Conservation (phyloP, 2,329 filamentous ascomycete species). For the Aspergillus pseudonomiae region DNA sequence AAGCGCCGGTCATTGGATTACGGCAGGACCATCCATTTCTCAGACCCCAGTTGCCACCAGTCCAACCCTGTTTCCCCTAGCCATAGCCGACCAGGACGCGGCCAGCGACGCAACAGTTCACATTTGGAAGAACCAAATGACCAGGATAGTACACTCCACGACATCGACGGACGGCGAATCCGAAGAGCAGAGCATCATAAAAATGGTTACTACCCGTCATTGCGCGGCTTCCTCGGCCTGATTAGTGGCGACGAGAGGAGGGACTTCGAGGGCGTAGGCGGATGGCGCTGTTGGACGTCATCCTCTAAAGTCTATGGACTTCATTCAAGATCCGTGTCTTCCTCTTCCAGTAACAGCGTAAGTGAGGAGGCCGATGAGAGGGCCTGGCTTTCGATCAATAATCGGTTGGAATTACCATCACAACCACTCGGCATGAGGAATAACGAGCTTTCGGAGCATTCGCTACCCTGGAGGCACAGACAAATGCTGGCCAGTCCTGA, state of each 20-base stretch:
- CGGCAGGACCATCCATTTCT: conserved; percentile 9
- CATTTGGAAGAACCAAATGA: conserved; percentile 6
- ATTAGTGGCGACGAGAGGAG: conserved; percentile 39
- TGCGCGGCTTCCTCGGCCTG: conserved; percentile 27
- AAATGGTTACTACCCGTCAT: conserved; percentile 16
- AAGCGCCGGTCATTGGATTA: conserved; percentile 30
- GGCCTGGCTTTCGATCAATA: conserved; percentile 43
- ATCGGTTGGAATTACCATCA: conserved; percentile 41
- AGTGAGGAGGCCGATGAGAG: conserved; percentile 36
- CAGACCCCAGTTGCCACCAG: conserved; percentile 9
- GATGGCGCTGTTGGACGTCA: conserved; percentile 37
- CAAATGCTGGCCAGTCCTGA: conserved; percentile 6
- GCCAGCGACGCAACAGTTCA: conserved; percentile 13
- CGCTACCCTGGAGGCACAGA: conserved; percentile 12
- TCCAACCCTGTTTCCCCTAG: conserved; percentile 3
- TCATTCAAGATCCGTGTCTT: conserved; percentile 26
- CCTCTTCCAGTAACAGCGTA: conserved; percentile 27
- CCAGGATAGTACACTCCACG: conserved; percentile 3
- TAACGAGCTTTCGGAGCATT: conserved; percentile 12
- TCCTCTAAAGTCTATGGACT: conserved; percentile 25
- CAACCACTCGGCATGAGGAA: conserved; percentile 27
- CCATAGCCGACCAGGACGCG: conserved; percentile 9
- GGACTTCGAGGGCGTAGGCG: conserved; percentile 50
- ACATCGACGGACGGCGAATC: conserved; percentile 12
- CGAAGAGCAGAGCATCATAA: conserved; percentile 21